Percentiles rank a stretch among this genome's conserved stretches.
Conservation (phyloP, 352 stramenopile genomes). For the Pythium pectinolyticum region DNA sequence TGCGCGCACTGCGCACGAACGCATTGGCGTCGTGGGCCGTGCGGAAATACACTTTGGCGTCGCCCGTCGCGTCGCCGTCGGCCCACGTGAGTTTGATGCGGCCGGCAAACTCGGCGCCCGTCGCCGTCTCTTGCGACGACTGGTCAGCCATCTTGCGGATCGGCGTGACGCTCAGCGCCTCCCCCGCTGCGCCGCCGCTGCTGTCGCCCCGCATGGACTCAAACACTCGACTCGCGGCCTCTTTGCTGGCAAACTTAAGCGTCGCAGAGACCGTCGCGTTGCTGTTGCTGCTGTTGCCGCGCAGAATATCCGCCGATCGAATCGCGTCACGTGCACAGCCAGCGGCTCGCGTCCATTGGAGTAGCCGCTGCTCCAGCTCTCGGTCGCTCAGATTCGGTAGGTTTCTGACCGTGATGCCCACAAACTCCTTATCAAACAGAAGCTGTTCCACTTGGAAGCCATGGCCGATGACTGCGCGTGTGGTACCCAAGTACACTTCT, state of each 20-base stretch:
- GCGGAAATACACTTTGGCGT: background rate
- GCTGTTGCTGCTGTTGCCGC: background rate
- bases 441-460: conserved; percentile 24
- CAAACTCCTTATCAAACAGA: conserved; percentile 28
- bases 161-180: conserved; percentile 11
- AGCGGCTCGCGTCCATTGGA: conserved; percentile 1
- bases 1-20: background rate
- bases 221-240: conserved; percentile 14
- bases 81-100: conserved; percentile 1
- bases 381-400: conserved; percentile 4
- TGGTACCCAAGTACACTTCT: conserved; percentile 27
- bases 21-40: background rate
- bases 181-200: conserved; percentile 3
- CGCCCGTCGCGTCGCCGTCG: background rate
- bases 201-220: conserved; percentile 21
- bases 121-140: too few species aligned
- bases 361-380: conserved; percentile 10
- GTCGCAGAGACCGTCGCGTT: conserved; percentile 7
- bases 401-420: conserved; percentile 16
- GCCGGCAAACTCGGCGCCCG: background rate
- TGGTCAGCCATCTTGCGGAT: conserved; percentile 7
- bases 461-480: conserved; percentile 21
- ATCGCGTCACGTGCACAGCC: conserved; percentile 1
- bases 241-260: conserved; percentile 21
- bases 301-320: conserved; percentile 7